These are phyloP conservation scores for Acer negundo DNA, from an alignment of 345 rosid species.

Conservation along the genomic window DNA sequence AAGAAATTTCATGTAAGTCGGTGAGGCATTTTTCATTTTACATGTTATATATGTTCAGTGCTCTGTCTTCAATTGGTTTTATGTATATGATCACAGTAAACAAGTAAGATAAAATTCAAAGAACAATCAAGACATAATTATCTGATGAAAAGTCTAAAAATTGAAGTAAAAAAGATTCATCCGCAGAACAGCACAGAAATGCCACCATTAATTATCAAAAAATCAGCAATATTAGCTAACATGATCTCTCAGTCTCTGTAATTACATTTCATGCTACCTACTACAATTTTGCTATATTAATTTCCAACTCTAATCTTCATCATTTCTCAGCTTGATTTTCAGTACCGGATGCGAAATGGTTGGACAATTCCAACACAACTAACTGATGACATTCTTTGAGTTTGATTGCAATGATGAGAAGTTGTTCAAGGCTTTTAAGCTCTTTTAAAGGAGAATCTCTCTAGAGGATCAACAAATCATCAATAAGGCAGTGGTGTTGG, in stretches of 20 bases:
- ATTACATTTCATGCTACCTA: conserved; percentile 21
- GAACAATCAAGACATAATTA: not conserved
- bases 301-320: not conserved
- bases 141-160: not conserved
- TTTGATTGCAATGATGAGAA: not conserved
- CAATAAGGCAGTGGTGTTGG: conserved; percentile 35
- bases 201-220: not conserved
- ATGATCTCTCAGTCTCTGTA: conserved; percentile 16
- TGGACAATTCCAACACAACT: not conserved
- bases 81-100: too few relatives aligned
- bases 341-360: not conserved
- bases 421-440: not conserved
- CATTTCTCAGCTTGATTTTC: not conserved
- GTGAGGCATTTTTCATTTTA: too few relatives aligned
- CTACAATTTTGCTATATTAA: not conserved
- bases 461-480: conserved; percentile 4
- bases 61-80: too few relatives aligned
- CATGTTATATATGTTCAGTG: too few relatives aligned
- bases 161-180: too few relatives aligned
- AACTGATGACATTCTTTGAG: not conserved
- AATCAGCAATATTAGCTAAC: conserved; percentile 4
- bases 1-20: too few relatives aligned
- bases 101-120: too few relatives aligned
- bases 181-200: not conserved
- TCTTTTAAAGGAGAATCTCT: not conserved